phyloP scores from a whole-genome alignment of 768 basidiomycete species.

The Lactarius pseudohatsudake region DNA sequence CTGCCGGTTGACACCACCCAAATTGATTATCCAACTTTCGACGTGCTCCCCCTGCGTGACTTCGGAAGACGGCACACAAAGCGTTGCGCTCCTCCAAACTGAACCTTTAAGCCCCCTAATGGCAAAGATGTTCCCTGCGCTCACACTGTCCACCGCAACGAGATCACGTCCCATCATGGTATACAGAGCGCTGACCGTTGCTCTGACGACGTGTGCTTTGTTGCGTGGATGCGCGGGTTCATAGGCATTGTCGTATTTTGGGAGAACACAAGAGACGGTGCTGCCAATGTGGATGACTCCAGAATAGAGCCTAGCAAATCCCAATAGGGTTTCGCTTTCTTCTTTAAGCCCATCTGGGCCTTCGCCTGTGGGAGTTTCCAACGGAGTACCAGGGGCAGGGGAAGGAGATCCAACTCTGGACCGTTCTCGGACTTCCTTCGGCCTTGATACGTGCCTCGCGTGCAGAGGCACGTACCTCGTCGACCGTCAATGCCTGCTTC shows the following conservation, averaged over 20 bases:
- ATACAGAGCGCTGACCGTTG: constrained; percentile 77
- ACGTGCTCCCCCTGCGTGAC: constrained; percentile 43
- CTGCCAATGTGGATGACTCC: constrained; percentile 72
- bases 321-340: constrained; percentile 69
- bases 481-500: constrained; percentile 70
- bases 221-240: constrained; percentile 69
- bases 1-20: constrained; percentile 66
- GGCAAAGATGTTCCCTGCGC: constrained; percentile 93
- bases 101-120: constrained; percentile 86
- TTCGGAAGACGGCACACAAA: constrained; percentile 64
- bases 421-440: constrained; percentile 19
- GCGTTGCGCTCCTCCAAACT: constrained; percentile 87
- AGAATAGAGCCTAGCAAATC: constrained; percentile 93
- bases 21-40: constrained; percentile 67
- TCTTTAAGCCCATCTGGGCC: constrained; percentile 33
- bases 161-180: constrained; percentile 98
- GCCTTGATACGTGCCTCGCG: constrained; percentile 42
- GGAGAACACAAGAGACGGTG: constrained; percentile 71
- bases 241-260: constrained; percentile 75
- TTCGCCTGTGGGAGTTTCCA: constrained; percentile 29
- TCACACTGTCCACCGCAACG: constrained; percentile 76
- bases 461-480: constrained; percentile 74
- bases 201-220: constrained; percentile 54
- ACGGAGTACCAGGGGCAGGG: constrained; percentile 22
- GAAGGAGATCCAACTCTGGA: constrained; percentile 17